A percentile compares a stretch with the other conserved stretches of the same genome.
These are phyloP conservation scores for Schoenoplectus tabernaemontani DNA, from an alignment of 202 grass and related monocot genomes.

Conservation along the genomic window DNA sequence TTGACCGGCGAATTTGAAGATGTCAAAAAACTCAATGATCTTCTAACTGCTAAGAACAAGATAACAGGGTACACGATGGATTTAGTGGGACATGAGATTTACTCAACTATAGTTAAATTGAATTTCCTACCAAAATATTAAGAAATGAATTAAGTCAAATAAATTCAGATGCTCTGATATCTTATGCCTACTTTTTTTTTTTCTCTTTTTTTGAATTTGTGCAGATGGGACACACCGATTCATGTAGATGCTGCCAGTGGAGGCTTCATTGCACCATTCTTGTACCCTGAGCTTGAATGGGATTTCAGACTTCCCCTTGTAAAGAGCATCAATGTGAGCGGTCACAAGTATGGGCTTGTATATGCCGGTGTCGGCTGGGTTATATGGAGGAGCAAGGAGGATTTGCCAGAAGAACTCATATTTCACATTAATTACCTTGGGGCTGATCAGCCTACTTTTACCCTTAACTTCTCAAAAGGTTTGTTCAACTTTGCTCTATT, in stretches of 20 bases:
- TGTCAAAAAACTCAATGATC: conserved; percentile 46
- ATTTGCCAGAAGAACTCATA: conserved; percentile 76
- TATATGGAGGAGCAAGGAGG: conserved; percentile 64
- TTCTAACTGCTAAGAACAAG: conserved; percentile 52
- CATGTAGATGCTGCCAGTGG: conserved; percentile 74
- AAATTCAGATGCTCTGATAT: neutral
- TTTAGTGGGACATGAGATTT: neutral
- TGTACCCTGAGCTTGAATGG: conserved; percentile 67
- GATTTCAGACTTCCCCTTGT: conserved; percentile 68
- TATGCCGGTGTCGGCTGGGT: conserved; percentile 90
- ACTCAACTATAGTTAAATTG: neutral
- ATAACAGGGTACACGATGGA: conserved; percentile 31
- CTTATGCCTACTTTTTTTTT: neutral
- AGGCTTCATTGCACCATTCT: conserved; percentile 63
- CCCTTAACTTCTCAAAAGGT: conserved; percentile 96
- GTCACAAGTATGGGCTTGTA: conserved; percentile 90
- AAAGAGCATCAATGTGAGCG: conserved; percentile 95
- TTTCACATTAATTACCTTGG: conserved; percentile 95
- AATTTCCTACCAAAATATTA: neutral
- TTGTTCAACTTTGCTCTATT: neutral
- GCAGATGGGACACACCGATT: conserved; percentile 58
- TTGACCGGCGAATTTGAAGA: conserved; percentile 45
- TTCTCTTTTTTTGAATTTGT: neutral
- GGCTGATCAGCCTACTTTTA: conserved; percentile 82
- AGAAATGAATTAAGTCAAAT: neutral